These are phyloP conservation scores for Musa acuminata DNA, from an alignment of 176 grass and related monocot genomes.

Conservation along the genomic window DNA sequence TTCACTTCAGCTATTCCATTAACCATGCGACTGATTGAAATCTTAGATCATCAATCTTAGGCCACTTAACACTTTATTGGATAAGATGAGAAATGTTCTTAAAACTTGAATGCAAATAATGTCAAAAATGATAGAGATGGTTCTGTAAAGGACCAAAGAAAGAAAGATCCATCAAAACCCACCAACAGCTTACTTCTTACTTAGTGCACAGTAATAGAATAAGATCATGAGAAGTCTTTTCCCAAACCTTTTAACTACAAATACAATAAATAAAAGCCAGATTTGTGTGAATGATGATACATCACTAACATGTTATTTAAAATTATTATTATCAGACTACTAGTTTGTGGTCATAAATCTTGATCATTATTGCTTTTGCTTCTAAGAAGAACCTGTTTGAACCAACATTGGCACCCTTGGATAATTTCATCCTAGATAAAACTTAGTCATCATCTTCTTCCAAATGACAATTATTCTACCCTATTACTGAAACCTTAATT, in stretches of 20 bases:
- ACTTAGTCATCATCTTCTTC: neutral
- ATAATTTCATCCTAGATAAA: neutral
- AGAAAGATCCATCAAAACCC: neutral
- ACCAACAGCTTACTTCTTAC: neutral
- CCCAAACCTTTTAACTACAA: neutral
- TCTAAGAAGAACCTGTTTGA: too few relatives aligned
- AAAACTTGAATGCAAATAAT: too few relatives aligned
- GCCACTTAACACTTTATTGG: neutral
- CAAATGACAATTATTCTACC: neutral
- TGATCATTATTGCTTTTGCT: too few relatives aligned
- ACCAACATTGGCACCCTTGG: too few relatives aligned
- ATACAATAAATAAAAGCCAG: too few relatives aligned
- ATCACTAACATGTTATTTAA: neutral
- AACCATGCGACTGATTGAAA: neutral
- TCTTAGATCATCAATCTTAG: neutral
- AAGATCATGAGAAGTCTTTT: neutral
- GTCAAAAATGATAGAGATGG: too few relatives aligned
- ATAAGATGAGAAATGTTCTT: neutral
- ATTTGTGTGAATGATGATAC: neutral
- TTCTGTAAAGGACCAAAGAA: too few relatives aligned
- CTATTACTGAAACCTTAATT: neutral
- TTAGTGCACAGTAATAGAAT: neutral
- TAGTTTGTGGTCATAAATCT: too few relatives aligned
- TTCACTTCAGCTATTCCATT: neutral
- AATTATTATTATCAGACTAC: too few relatives aligned